Percentiles rank a stretch among this genome's conserved stretches.
Evolutionary conservation across 345 rosid genomes (phyloP).

Genomic region (Jatropha curcas): DNA sequence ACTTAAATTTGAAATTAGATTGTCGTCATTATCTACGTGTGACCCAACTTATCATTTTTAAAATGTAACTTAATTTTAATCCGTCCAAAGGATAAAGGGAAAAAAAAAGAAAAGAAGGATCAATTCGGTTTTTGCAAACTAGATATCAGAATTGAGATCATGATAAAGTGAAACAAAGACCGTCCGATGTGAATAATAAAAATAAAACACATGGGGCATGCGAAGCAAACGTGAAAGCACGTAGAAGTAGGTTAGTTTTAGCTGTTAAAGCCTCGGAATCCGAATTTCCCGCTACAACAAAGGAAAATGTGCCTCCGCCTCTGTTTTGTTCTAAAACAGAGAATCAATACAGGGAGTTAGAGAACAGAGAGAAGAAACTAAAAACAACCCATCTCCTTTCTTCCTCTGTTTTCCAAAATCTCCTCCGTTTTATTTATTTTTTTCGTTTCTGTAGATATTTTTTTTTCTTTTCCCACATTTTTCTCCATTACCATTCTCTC

Average conservation of each 20-base stretch:
- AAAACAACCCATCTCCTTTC: background rate
- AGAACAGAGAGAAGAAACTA: background rate
- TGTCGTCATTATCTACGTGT: too few species aligned
- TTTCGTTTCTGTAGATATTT: too few species aligned
- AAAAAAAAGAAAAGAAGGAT: too few species aligned
- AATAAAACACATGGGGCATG: background rate
- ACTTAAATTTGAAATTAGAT: too few species aligned
- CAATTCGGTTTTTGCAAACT: too few species aligned
- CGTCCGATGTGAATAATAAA: background rate
- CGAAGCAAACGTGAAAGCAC: conserved; percentile 18
- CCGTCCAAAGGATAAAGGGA: too few species aligned
- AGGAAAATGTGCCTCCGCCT: background rate
- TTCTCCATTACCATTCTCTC: background rate
- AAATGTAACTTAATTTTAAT: too few species aligned
- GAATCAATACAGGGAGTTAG: background rate
- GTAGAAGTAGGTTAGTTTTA: conserved; percentile 11
- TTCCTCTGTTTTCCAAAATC: too few species aligned
- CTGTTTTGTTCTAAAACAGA: conserved; percentile 2
- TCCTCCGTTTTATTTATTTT: conserved; percentile 3
- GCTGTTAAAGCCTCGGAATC: conserved; percentile 9
- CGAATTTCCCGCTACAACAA: conserved; percentile 24
- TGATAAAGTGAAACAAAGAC: background rate
- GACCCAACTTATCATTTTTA: too few species aligned
- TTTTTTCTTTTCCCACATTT: background rate
- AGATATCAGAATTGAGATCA: background rate